These are phyloP conservation scores for Trapa incisa DNA, from an alignment of 345 rosid genomes.

Conservation along the genomic window DNA sequence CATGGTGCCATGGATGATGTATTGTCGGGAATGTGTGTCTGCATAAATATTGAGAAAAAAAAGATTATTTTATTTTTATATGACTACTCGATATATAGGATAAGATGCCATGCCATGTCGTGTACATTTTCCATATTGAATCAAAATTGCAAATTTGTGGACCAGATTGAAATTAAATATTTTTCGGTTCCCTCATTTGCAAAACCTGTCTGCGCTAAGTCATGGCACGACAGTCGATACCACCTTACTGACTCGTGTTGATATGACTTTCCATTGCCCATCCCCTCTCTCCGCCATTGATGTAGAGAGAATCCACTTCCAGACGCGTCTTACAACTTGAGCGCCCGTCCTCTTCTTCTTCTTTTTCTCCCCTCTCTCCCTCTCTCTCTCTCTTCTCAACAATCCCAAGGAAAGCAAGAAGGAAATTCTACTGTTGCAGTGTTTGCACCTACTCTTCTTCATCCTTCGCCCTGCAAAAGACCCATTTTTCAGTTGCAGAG, in stretches of 20 bases:
- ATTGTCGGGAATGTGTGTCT: background rate
- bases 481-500: background rate
- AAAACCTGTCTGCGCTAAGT: background rate
- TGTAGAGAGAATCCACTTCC: background rate
- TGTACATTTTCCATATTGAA: background rate
- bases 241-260: background rate
- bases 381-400: conserved; percentile 1
- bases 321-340: background rate
- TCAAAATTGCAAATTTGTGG: background rate
- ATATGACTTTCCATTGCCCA: too few species aligned
- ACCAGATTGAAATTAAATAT: background rate
- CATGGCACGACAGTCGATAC: background rate
- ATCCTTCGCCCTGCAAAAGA: background rate
- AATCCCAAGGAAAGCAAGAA: background rate
- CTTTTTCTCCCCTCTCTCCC: background rate
- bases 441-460: background rate
- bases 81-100: too few species aligned
- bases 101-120: too few species aligned
- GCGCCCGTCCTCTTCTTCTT: background rate
- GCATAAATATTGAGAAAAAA: background rate
- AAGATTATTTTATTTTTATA: background rate
- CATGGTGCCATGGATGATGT: background rate
- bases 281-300: background rate
- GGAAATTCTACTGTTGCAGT: background rate
- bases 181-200: background rate